phyloP scores from a whole-genome alignment of 106 monocot genomes.

The Platanthera zijinensis region DNA sequence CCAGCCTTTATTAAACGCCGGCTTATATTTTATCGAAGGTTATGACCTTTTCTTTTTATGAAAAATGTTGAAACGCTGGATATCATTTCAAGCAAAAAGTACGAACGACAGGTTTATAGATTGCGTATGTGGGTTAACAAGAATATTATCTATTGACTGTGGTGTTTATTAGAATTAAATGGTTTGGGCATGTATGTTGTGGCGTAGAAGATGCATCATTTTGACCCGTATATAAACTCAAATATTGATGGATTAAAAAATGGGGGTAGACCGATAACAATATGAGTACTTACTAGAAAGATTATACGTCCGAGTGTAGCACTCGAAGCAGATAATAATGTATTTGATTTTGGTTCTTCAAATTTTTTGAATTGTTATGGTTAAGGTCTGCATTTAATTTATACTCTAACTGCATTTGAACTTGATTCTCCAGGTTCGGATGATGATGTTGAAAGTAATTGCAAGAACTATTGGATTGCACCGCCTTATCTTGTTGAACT shows the following conservation, averaged over 20 bases:
- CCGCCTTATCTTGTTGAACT: constrained; percentile 63
- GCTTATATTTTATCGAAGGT: too few species aligned
- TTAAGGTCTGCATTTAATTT: not conserved
- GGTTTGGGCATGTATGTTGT: not conserved
- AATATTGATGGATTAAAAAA: not conserved
- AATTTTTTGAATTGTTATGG: not conserved
- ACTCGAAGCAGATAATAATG: too few species aligned
- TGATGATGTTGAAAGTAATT: constrained; percentile 96
- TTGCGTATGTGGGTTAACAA: not conserved
- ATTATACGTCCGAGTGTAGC: not conserved
- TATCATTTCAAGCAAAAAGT: not conserved
- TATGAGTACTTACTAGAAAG: not conserved
- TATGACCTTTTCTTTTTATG: too few species aligned
- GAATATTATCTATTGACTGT: not conserved
- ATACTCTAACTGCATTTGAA: not conserved
- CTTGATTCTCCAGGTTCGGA: constrained; percentile 52
- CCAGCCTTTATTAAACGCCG: too few species aligned
- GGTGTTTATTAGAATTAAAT: not conserved
- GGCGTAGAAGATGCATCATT: not conserved
- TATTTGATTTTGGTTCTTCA: not conserved
- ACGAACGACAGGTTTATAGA: not conserved
- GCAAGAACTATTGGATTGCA: constrained; percentile 84
- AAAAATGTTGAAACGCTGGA: too few species aligned
- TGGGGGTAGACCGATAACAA: not conserved
- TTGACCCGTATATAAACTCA: not conserved